Base-by-base conservation (phyloP, 768 basidiomycete genomes). In the Symmetrospora coprosmae region DNA sequence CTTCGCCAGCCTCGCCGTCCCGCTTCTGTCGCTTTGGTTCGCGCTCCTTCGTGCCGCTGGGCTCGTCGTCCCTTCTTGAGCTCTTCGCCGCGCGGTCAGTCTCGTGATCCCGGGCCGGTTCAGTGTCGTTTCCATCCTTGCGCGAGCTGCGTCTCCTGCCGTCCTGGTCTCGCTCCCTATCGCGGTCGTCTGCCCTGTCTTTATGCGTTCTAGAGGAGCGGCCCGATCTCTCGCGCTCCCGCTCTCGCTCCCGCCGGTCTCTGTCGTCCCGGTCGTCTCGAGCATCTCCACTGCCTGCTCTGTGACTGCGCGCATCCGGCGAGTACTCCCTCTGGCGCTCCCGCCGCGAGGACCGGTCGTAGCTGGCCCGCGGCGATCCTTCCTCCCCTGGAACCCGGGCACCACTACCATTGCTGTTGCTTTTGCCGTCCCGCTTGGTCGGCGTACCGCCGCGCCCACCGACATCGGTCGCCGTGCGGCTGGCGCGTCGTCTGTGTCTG, bases 251-350 rank as follows among this genome's bases (percentile, higher is more conserved):
- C 31, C 48, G 34, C 2, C 53, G 40, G 16, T 64, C 58, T 2
- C 60, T 41, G 17, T 66, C 65, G 8, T 23, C 27, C 2, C 50
- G n/a, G n/a, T 64, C 63, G 7, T 38, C 39, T 16, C 61, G 61
- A 17, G 25, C 52, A 21, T 46, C 43, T 9, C 19, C 11, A 19
- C 43, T n/a, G 43, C 43, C 19, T 25, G 43, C 19, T 9, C 13
- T 21, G 9, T n/a, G 27, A 19, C 43, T n/a, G 43, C 21, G 43
- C 21, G 43, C 19, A n/a, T n/a, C 27, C 43, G 43, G 21, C 56
- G 56, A 4, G 40, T 33, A 52, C n/a, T 21, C 25, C 50, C 34
- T 53, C 38, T 60, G 39, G 34, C 50, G 14, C 33, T 14, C n/a
- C 51, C 61, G 21, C n/a, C 37, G 31, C 31, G 21, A 50, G 17